Conservation (phyloP, 345 rosid species). For the Jatropha curcas region DNA sequence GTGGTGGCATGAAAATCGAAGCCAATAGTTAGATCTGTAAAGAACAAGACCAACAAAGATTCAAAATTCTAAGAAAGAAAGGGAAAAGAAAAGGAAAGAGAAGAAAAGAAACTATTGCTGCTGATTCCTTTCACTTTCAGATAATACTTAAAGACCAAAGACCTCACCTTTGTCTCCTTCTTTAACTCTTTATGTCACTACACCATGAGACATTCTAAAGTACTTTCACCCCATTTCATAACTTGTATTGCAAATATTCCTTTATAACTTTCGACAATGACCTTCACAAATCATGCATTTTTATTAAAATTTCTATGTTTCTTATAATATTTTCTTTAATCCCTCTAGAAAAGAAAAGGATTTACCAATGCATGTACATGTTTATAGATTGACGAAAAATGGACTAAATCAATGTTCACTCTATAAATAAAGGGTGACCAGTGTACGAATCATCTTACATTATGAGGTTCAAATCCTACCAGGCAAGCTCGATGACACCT, state of each 20-base stretch:
- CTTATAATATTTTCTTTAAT: neutral
- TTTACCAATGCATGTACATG: too few species aligned
- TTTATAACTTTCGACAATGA: neutral
- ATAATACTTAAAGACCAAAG: conserved; percentile 3
- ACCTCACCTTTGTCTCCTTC: conserved; percentile 20
- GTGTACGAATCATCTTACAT: too few species aligned
- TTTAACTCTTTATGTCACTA: conserved; percentile 12
- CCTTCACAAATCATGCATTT: neutral
- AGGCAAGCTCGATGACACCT: too few species aligned
- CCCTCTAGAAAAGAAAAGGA: neutral
- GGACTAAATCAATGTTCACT: neutral
- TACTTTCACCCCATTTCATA: conserved; percentile 5
- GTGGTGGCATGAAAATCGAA: neutral
- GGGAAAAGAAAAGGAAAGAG: too few species aligned
- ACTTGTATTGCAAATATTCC: conserved; percentile 16
- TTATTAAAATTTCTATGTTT: neutral
- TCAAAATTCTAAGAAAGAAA: conserved; percentile 4
- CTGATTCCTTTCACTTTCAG: conserved; percentile 17
- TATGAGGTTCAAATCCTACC: too few species aligned
- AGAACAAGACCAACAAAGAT: conserved; percentile 13
- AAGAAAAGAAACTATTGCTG: neutral
- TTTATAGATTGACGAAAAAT: neutral
- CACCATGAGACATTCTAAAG: neutral
- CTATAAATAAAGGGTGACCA: neutral
- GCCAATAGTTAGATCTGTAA: conserved; percentile 7